Conservation (phyloP, 2,329 filamentous ascomycete species). For the Hymenoscyphus albidus region DNA sequence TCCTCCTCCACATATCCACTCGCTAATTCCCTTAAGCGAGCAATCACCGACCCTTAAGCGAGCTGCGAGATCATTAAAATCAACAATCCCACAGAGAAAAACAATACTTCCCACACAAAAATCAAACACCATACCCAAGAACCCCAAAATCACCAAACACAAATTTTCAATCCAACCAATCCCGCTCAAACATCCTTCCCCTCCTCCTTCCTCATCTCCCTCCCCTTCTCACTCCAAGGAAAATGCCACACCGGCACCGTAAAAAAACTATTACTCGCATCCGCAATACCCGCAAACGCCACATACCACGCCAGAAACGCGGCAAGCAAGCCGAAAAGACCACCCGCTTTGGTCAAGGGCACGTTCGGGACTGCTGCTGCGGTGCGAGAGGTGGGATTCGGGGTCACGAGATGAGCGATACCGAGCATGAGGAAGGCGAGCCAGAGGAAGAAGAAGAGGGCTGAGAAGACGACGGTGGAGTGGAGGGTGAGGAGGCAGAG, state of each 20-base stretch:
- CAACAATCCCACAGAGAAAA: no score
- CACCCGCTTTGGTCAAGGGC: slow-evolving; percentile 64
- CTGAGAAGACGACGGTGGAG: slow-evolving; percentile 58
- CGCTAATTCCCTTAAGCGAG: no score
- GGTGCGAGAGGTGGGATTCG: slow-evolving; percentile 23
- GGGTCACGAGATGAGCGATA: slow-evolving; percentile 32
- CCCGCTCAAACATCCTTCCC: neutral
- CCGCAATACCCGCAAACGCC: slow-evolving; percentile 75
- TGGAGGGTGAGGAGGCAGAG: slow-evolving; percentile 54
- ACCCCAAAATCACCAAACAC: no score
- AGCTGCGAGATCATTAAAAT: no score
- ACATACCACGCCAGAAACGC: slow-evolving; percentile 87
- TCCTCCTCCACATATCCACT: no score
- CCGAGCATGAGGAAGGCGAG: slow-evolving; percentile 55
- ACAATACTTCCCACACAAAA: no score
- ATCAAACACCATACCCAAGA: no score
- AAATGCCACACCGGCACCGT: slow-evolving; percentile 89
- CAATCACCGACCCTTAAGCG: no score
- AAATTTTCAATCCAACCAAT: no score
- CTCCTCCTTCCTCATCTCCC: slow-evolving; percentile 46
- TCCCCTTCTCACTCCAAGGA: slow-evolving; percentile 83
- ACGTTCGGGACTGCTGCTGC: slow-evolving; percentile 39
- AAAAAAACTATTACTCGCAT: slow-evolving; percentile 81
- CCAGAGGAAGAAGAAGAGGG: slow-evolving; percentile 56
- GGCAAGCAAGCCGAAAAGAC: slow-evolving; percentile 72